These are phyloP conservation scores for Viola pubescens DNA, from an alignment of 441 rosid species.

Conservation along the genomic window DNA sequence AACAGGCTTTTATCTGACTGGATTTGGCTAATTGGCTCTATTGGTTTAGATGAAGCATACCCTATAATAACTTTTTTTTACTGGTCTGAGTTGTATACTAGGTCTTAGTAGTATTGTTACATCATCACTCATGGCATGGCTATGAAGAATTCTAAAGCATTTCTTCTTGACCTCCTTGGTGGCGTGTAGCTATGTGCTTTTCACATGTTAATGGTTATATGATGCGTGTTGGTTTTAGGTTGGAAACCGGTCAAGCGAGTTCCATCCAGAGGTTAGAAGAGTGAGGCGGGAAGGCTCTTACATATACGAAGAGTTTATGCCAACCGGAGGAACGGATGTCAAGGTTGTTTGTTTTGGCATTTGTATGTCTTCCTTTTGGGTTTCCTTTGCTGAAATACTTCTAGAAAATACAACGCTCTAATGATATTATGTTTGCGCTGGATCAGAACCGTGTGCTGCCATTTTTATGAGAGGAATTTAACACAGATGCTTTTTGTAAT, in stretches of 20 bases:
- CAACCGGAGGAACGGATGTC: slow-evolving; percentile 99
- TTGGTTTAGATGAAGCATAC: too few relatives aligned
- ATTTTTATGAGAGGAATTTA: too few relatives aligned
- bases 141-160: slow-evolving; percentile 2
- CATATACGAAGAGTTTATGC: slow-evolving; percentile 99
- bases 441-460: too few relatives aligned
- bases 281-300: slow-evolving; percentile 97
- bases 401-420: background rate
- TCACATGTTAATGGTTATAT: slow-evolving; percentile 3
- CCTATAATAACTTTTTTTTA: background rate
- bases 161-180: background rate
- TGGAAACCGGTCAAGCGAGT: slow-evolving; percentile 97
- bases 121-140: background rate
- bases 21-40: too few relatives aligned
- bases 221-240: slow-evolving; percentile 36
- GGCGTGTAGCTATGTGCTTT: background rate
- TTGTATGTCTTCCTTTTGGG: slow-evolving; percentile 2
- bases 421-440: too few relatives aligned
- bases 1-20: too few relatives aligned
- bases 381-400: slow-evolving; percentile 4
- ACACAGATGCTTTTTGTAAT: too few relatives aligned
- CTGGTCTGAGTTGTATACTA: slow-evolving; percentile 1
- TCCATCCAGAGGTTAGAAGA: slow-evolving; percentile 96
- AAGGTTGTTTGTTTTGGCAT: slow-evolving; percentile 44
- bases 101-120: background rate